Evolutionary conservation across 306 rosid species (phyloP), one percentile per base, ranked within the genome.

Genomic region (Aeschynomene evenia): DNA sequence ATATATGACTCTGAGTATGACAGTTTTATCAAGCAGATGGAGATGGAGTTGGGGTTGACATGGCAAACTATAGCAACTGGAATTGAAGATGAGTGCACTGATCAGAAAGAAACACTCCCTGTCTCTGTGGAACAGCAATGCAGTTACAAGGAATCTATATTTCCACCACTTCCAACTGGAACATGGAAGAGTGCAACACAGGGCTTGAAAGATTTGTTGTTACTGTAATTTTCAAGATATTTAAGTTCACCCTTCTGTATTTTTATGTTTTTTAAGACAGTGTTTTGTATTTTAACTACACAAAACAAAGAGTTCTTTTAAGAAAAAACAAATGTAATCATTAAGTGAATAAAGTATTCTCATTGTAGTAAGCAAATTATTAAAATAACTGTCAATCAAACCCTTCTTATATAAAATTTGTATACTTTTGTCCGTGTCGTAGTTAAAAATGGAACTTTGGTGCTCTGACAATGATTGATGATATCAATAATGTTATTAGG

Each of bases 181-280:
- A 7, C 28, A 3, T 51, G 61, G 72, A 67, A 67, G 72, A 51
- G 22, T 67, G 23, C 49, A 34, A 51, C 72, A 20, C 50, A 51
- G n/a, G 72, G 72, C 12, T 67, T 67, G 50, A 67, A 31, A 50
- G 72, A 67, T 14, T 3, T 67, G 51, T 50, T 67, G 72, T 67
- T 28, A 21, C 23, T 50, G 7, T 67, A 61, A 67, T 19, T 33
- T 49, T 26, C n/a, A n/a, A n/a, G n/a, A n/a, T n/a, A n/a, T 28
- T 26, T 9, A 2, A 26, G 43, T 22, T 23, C 6, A 22, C 22
- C 45, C 43, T 42, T 42, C 11, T 22, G 19, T 22, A 19, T 37
- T 39, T 20, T 36, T 5, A 18, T 58, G n/a, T 3, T 29, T 15
- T 31, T 58, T 58, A 10, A 20, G 9, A 9, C 31, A 60, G 4